phyloP scores from a whole-genome alignment of 2,329 filamentous ascomycete genomes.

The Berkeleyomyces rouxiae region DNA sequence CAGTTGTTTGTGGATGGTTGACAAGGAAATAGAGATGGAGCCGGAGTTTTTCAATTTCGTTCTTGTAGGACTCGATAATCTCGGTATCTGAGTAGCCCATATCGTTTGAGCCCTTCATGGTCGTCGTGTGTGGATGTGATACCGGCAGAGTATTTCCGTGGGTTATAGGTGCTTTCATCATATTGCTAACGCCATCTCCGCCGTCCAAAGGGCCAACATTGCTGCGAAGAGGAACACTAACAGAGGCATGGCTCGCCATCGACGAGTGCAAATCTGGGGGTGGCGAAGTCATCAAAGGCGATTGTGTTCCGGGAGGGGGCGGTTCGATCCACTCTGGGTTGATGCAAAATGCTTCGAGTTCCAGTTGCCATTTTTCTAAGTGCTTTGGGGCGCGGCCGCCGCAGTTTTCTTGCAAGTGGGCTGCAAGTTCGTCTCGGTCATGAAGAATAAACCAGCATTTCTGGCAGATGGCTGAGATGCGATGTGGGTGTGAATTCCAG shows the following conservation, averaged over 20 bases:
- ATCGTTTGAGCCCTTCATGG: background rate
- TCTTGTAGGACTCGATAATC: conserved; percentile 3
- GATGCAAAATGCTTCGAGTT: conserved; percentile 9
- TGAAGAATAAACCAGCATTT: conserved; percentile 12
- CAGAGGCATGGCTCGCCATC: background rate
- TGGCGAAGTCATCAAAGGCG: conserved; percentile 1
- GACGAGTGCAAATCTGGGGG: background rate
- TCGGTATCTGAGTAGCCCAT: background rate
- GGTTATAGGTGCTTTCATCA: background rate
- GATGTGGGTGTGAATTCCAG: conserved; percentile 4
- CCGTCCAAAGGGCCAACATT: background rate
- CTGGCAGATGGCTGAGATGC: conserved; percentile 12
- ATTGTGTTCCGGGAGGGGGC: background rate
- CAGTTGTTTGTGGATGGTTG: background rate
- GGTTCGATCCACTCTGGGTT: conserved; percentile 11
- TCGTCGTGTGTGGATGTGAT: background rate
- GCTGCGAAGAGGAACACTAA: background rate
- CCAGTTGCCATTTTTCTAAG: conserved; percentile 11
- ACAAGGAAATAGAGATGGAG: conserved; percentile 7
- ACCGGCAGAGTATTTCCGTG: background rate
- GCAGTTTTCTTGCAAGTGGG: conserved; percentile 6
- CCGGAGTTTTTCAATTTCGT: conserved; percentile 10
- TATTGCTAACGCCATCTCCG: background rate
- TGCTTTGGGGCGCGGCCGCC: conserved; percentile 12
- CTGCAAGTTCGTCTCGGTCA: conserved; percentile 5